Evolutionary conservation across 1,284 basidiomycete genomes (phyloP).

Genomic region (Leccinum fallax): DNA sequence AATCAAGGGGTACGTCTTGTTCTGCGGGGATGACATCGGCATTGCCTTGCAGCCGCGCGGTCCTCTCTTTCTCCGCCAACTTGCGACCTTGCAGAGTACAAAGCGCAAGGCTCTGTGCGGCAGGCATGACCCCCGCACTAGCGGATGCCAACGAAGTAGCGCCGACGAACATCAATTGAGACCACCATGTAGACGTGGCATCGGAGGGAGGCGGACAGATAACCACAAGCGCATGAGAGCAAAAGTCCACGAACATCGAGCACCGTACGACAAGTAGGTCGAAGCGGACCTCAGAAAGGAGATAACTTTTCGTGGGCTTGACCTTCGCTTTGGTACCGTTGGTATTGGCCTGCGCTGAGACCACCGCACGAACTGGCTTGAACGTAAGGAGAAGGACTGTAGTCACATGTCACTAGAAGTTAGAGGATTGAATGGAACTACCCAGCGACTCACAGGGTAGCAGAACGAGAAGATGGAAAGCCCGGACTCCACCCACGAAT

Average conservation of each 20-base stretch:
- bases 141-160: conserved; percentile 59
- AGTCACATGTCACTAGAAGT: conserved; percentile 12
- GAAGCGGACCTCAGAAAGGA: conserved; percentile 67
- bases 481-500: conserved; percentile 51
- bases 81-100: conserved; percentile 63
- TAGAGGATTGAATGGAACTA: neutral
- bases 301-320: conserved; percentile 49
- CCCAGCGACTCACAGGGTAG: conserved; percentile 51
- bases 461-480: conserved; percentile 53
- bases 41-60: conserved; percentile 14
- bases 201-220: conserved; percentile 48
- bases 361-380: conserved; percentile 43
- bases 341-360: conserved; percentile 13
- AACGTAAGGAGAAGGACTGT: conserved; percentile 48
- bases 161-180: conserved; percentile 57
- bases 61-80: conserved; percentile 37
- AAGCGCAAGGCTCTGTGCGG: conserved; percentile 69
- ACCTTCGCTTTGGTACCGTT: conserved; percentile 38
- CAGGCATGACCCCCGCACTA: conserved; percentile 64
- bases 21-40: conserved; percentile 12
- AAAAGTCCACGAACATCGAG: conserved; percentile 65
- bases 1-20: conserved; percentile 35
- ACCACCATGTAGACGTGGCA: conserved; percentile 23
- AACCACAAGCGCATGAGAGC: conserved; percentile 62
- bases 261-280: conserved; percentile 62